Evolutionary conservation across 2,329 filamentous ascomycete species (phyloP), one percentile per base, ranked within the genome.

Genomic region (Fusarium tricinctum): DNA sequence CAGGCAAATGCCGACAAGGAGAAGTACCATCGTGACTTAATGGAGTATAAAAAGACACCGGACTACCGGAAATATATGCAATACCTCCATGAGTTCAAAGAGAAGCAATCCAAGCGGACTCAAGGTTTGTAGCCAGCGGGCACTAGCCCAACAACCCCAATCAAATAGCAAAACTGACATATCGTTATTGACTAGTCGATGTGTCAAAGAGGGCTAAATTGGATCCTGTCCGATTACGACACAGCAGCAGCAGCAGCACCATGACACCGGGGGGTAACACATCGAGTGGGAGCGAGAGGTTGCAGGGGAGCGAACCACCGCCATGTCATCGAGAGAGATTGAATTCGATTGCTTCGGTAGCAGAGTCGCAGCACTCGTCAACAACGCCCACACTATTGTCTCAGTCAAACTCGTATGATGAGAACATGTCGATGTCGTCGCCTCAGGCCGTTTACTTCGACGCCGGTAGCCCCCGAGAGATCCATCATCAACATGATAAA

Each of bases 71-170:
- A 88, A 51, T 94, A 95, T 69, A 83, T 86, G 62, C 84, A 88
- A 43, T 96, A 96, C 75, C 81, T 95, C 22, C 85, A 88, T 32
- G 92, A 94, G 2, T 95, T 96, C 81, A 94, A 91, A 75, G 87
- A 89, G 47, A 91, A 91, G 75, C 90, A 94, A 73, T 81, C 85
- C 26, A 83, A 82, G 57, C 82, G 86, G 46, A 80, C 80, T 52
- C 85, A 88, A 84, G 85, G 87, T 88, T 78, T 44, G 78, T 77
- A 45, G 26, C 45, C 46, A 35, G 19, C 42, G 42, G 55, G 40
- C 53, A 42, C 22, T 61, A 20, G 20, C 22, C 23, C 42, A 19
- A 19, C 33, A 23, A 40, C 20, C 14, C 52, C 12, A 38, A 22
- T 5, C 39, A 14, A 40, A 14, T 19, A 53, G 48, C 20, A 38